These are phyloP conservation scores for Cordyceps farinosa DNA, from an alignment of 2,329 filamentous ascomycete genomes.

Conservation along the genomic window DNA sequence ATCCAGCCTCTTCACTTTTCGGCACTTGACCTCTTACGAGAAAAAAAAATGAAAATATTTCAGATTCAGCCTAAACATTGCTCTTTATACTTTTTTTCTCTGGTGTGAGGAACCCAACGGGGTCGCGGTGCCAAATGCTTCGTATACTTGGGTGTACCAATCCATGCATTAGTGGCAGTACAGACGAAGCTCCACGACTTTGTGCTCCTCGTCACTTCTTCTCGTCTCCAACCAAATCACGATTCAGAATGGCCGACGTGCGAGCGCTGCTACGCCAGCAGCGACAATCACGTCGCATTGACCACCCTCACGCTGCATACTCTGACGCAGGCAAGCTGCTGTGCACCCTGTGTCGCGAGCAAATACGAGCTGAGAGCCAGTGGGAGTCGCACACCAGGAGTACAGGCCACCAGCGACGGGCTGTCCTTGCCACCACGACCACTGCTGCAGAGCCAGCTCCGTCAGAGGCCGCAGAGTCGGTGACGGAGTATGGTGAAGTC, in stretches of 20 bases:
- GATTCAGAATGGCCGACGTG: conserved; percentile 65
- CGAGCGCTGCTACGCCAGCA: conserved; percentile 76
- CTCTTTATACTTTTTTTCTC: conserved; percentile 7
- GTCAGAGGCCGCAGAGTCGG: conserved; percentile 1
- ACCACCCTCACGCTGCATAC: conserved; percentile 66
- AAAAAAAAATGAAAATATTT: not conserved
- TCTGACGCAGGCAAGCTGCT: conserved; percentile 63
- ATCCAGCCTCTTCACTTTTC: conserved; percentile 13
- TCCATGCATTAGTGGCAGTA: conserved; percentile 14
- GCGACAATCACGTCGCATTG: conserved; percentile 68
- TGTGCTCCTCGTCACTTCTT: conserved; percentile 8
- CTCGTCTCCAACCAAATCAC: conserved; percentile 11
- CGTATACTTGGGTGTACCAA: conserved; percentile 15
- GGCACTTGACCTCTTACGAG: not conserved
- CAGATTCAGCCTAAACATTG: not conserved
- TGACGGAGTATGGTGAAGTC: not conserved
- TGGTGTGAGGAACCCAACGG: not conserved
- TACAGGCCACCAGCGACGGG: conserved; percentile 38
- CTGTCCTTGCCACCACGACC: conserved; percentile 23
- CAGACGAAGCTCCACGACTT: conserved; percentile 10
- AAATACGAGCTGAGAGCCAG: conserved; percentile 61
- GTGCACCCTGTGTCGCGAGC: conserved; percentile 63
- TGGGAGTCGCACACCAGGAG: conserved; percentile 62
- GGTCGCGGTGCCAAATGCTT: conserved; percentile 11
- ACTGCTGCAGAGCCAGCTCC: not conserved